Conservation (phyloP, 345 rosid species). For the Eucalyptus tenuipes region DNA sequence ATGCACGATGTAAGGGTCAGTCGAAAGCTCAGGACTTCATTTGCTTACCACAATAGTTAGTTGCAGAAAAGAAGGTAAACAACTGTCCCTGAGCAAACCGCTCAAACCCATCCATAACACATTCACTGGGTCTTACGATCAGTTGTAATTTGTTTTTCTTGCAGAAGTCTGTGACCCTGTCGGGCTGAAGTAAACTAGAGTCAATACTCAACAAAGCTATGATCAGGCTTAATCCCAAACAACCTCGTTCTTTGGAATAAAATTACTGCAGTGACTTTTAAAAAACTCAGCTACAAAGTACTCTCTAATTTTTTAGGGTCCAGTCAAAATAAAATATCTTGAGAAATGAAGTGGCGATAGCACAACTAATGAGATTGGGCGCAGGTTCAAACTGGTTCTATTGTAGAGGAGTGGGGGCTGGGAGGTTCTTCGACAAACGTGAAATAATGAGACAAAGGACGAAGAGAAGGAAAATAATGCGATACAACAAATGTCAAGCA, state of each 20-base stretch:
- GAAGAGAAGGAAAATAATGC: background rate
- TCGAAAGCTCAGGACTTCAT: background rate
- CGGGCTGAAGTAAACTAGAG: slow-evolving; percentile 58
- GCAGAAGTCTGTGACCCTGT: slow-evolving; percentile 88
- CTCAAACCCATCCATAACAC: slow-evolving; percentile 99
- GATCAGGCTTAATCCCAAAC: background rate
- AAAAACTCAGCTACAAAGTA: background rate
- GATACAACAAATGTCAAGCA: background rate
- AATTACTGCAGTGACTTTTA: background rate
- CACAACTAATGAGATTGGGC: background rate
- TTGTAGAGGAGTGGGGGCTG: background rate
- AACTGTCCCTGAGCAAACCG: slow-evolving; percentile 98
- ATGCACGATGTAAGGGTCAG: background rate
- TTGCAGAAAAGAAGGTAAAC: slow-evolving; percentile 92
- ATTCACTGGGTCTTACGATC: slow-evolving; percentile 88
- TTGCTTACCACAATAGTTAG: slow-evolving; percentile 88
- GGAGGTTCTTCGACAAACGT: background rate
- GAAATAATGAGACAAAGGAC: background rate
- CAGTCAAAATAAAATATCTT: background rate
- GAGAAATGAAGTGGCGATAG: background rate
- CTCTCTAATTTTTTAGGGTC: background rate
- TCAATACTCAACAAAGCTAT: background rate
- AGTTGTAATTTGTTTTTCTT: slow-evolving; percentile 87
- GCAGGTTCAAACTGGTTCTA: background rate
- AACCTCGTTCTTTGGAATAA: background rate